Base-by-base conservation (phyloP, 2,329 filamentous ascomycete genomes). In the Helminthosporium solani region DNA sequence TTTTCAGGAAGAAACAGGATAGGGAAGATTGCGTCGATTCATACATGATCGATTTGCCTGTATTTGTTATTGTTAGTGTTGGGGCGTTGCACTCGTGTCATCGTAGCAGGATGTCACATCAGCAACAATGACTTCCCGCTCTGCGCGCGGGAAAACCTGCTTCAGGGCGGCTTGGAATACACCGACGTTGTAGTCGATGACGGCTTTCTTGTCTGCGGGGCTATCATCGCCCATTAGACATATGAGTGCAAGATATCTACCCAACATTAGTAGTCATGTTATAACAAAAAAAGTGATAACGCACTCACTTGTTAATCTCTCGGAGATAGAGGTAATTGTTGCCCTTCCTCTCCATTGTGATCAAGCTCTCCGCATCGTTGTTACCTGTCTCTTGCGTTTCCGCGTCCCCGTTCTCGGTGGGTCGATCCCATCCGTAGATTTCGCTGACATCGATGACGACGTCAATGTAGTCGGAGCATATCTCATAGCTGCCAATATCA, bases 401-500 rank as follows among this genome's bases (percentile, higher is more conserved):
- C 1, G 42, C 31, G 18, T 52, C 25, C 7, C 53, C 40, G 63
- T 68, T 64, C 33, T 69, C 57, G 16, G 63, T 57, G 9, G 66
- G 70, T 27, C 79, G 72, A 53, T 80, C 77, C 79, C 80, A 97
- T 36, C 91, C 92, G 66, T 96, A 99, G 31, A 99, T 86, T 66
- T 97, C 92, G 21, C 90, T 94, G 43, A 97, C 87, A 68, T 99
- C 94, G 47, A 97, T 92, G 52, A 99, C 95, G 50, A 97, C 90
- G 69, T 99, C 94, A 58, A 99, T 96, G 68, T 96, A 97, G 68
- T 99, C 94, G 40, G 90, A 95, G 74, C 94, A 99, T 64, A 97
- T 95, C 74, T 97, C 94, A 70, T 99, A 99, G 67, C 88, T 92
- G 33, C 88, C 87, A 79, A 96, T 94, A 64, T 97, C 92, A 25